Evolutionary conservation across 164 flowering plant genomes (phyloP).

Genomic region (Vitis labrusca): DNA sequence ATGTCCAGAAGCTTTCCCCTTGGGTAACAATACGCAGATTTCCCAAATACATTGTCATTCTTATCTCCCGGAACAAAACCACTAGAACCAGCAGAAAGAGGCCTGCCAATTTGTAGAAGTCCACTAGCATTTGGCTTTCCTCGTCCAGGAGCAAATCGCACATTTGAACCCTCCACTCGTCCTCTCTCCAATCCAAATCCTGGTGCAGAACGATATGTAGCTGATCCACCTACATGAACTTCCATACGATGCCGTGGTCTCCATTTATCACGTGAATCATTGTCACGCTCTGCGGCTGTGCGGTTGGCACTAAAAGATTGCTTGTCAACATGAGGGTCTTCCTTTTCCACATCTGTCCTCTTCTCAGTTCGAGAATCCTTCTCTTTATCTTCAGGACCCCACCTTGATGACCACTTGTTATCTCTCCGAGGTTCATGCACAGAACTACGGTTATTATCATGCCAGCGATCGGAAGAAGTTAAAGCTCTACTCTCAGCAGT

Average conservation of each 20-base stretch:
- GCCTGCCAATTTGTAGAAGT: conserved; percentile 20
- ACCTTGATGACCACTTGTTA: conserved; percentile 88
- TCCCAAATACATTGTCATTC: conserved; percentile 41
- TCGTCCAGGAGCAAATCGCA: conserved; percentile 78
- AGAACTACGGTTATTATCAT: conserved; percentile 58
- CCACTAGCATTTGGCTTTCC: conserved; percentile 52
- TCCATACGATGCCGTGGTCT: conserved; percentile 94
- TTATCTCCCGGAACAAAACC: conserved; percentile 43
- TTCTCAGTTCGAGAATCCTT: conserved; percentile 69
- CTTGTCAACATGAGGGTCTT: conserved; percentile 58
- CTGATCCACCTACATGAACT: conserved; percentile 49
- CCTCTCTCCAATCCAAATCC: conserved; percentile 85
- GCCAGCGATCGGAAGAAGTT: conserved; percentile 72
- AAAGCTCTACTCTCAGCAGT: conserved; percentile 46
- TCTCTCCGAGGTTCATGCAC: conserved; percentile 77
- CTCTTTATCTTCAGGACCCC: conserved; percentile 98
- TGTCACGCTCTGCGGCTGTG: conserved; percentile 60
- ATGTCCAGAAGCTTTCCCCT: conserved; percentile 92
- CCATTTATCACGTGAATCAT: conserved; percentile 96
- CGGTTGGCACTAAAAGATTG: conserved; percentile 47
- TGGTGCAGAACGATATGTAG: conserved; percentile 76
- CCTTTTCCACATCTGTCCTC: conserved; percentile 63
- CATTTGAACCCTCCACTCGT: conserved; percentile 51
- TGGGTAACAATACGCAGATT: conserved; percentile 63
- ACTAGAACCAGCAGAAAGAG: conserved; percentile 41